Percentiles rank a stretch among this genome's conserved stretches.
These are phyloP conservation scores for Spergularia bocconei DNA, from an alignment of 148 eudicot species.

Conservation along the genomic window DNA sequence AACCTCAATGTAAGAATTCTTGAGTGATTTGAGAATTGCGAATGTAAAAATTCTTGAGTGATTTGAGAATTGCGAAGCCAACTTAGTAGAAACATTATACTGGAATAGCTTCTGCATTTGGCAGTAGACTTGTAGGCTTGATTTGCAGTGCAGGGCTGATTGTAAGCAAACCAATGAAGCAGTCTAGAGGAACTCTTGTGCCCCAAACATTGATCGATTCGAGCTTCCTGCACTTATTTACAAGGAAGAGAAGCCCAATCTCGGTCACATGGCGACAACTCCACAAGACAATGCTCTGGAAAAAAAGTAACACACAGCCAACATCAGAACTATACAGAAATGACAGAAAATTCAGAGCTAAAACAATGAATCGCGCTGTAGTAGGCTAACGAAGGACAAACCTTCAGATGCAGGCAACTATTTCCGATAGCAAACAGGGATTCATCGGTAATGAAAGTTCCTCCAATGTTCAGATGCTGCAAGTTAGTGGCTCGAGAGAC, in stretches of 20 bases:
- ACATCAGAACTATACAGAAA: background rate
- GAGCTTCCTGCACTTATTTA: conserved; percentile 63
- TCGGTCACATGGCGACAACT: conserved; percentile 91
- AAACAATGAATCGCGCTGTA: background rate
- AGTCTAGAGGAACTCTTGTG: conserved; percentile 63
- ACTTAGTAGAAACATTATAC: conserved; percentile 35
- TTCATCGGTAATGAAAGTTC: conserved; percentile 77
- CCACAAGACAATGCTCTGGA: conserved; percentile 74
- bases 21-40: background rate
- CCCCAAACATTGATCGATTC: conserved; percentile 82
- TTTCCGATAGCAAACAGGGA: conserved; percentile 75
- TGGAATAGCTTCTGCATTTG: conserved; percentile 33
- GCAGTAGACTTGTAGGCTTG: conserved; percentile 47
- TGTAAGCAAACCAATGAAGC: conserved; percentile 55
- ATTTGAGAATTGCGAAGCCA: conserved; percentile 4
- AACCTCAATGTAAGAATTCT: background rate
- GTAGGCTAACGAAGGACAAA: background rate
- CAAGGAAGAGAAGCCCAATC: conserved; percentile 63
- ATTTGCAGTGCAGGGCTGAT: conserved; percentile 83
- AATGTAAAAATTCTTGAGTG: background rate
- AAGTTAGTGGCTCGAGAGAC: conserved; percentile 68
- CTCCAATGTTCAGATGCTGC: conserved; percentile 81
- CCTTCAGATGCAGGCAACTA: conserved; percentile 73
- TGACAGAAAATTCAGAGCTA: background rate
- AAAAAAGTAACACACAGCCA: background rate